Base-by-base conservation (phyloP, 169 alveolate species). In the Plasmodium knowlesi region DNA sequence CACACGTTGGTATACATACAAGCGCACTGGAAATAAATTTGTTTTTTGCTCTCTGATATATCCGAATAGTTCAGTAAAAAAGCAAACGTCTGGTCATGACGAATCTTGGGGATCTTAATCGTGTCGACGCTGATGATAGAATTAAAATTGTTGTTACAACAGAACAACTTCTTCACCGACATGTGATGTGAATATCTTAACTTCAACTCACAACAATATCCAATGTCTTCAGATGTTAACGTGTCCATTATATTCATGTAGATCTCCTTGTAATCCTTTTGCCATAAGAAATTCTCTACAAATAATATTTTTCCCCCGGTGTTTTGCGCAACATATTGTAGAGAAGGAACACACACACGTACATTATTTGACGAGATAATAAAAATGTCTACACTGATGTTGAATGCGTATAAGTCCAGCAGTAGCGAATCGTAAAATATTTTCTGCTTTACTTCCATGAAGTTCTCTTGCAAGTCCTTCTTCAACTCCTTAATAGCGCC, bases 191-290 rank as follows among this genome's bases (percentile, higher is more conserved):
- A 89, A 43, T 90, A 78, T 70, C 97, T 50, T 79, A 96, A 92
- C 74, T 94, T 96, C 74, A 96, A 76, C 88, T 96, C 97, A 86
- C 97, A 96, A 43, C 91, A 92, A 81, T 96, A 96, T 3, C 92
- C 97, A 43, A 88, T 88, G 46, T 88, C 82, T 88, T 88, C 94
- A 3, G 94, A 88, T 70, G 89, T 88, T 32, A 88, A 22, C 14
- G 82, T 88, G 30, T 88, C 94, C 71, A 39, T 88, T 88, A 88
- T 88, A 46, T 46, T 88, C 94, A 88, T 88, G 53, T 88, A 88
- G n/a, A 88, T 39, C 72, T 88, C 94, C 50, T 88, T 88, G 82
- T 88, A 88, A 78, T 88, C 89, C 53, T 88, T 88, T 32, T 88
- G 94, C 89, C 89, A 88, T 57, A 76, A 0, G 32, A 88, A 88